Evolutionary conservation across 805 yeast genomes (phyloP).

Genomic region (Nakazawaea pomicola): DNA sequence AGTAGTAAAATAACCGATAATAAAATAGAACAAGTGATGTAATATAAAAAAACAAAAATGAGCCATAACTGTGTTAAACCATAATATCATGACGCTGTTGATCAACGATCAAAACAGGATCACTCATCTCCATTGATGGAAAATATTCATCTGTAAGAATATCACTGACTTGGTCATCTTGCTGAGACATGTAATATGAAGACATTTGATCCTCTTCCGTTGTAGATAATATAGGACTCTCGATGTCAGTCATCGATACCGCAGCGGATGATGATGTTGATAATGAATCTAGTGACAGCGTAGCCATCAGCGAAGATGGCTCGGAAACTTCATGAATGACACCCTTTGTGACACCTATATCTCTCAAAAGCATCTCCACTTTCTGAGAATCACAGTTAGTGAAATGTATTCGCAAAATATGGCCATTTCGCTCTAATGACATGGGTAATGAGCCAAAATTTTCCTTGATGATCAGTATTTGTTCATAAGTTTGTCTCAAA

Average conservation of each 20-base stretch:
- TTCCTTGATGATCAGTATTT: slow-evolving; percentile 41
- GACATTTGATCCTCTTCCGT: neutral
- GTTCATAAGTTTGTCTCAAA: slow-evolving; percentile 37
- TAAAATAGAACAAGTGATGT: too few relatives aligned
- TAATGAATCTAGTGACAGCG: too few relatives aligned
- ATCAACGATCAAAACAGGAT: neutral
- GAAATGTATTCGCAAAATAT: slow-evolving; percentile 52
- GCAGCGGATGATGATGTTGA: neutral
- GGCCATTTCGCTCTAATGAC: slow-evolving; percentile 35
- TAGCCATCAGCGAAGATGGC: neutral
- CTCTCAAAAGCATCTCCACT: slow-evolving; percentile 52
- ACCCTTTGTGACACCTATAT: slow-evolving; percentile 56
- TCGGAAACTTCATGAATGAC: slow-evolving; percentile 28
- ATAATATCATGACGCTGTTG: neutral
- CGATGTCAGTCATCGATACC: neutral
- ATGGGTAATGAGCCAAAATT: slow-evolving; percentile 63
- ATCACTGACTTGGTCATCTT: neutral
- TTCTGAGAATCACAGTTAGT: slow-evolving; percentile 62
- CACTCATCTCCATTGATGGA: neutral
- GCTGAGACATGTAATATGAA: neutral
- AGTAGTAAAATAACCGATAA: too few relatives aligned
- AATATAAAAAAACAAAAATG: neutral
- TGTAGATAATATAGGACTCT: neutral
- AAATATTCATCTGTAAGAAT: slow-evolving; percentile 7
- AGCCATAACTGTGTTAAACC: neutral